Evolutionary conservation across 176 grass and related monocot genomes (phyloP).

Genomic region (Lolium perenne): DNA sequence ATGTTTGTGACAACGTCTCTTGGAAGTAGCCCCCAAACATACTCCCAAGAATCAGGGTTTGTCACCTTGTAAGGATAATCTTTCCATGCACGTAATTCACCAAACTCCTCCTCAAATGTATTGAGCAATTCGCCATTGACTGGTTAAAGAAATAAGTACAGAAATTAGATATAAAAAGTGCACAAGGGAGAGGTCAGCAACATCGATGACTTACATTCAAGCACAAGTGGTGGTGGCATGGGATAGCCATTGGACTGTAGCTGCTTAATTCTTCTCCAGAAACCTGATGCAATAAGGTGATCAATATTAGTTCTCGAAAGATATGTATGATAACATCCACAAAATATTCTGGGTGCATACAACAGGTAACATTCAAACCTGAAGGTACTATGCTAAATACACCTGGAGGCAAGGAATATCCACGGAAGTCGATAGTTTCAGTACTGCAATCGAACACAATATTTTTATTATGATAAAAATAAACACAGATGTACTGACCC

Average conservation of each 20-base stretch:
- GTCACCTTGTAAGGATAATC: background rate
- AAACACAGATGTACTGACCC: background rate
- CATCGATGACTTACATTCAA: slow-evolving; percentile 1
- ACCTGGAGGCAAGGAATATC: background rate
- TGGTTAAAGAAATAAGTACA: slow-evolving; percentile 25
- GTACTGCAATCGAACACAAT: background rate
- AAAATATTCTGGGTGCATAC: background rate
- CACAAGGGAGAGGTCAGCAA: background rate
- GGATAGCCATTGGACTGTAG: background rate
- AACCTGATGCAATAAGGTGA: slow-evolving; percentile 18
- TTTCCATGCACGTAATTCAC: slow-evolving; percentile 10
- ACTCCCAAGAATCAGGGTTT: background rate
- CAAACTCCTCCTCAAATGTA: slow-evolving; percentile 30
- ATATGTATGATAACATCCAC: background rate
- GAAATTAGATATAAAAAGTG: slow-evolving; percentile 2
- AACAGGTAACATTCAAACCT: slow-evolving; percentile 36
- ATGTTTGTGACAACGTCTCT: background rate
- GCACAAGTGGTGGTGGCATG: slow-evolving; percentile 16
- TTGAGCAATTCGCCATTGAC: slow-evolving; percentile 21
- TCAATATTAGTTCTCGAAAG: background rate
- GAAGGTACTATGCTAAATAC: slow-evolving; percentile 18
- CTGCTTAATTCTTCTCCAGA: background rate
- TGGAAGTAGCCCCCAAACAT: background rate
- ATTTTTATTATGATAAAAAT: background rate
- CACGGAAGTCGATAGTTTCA: background rate